Base-by-base conservation (phyloP, 108 stramenopile genomes). In the Cyclotella kingstonii region DNA sequence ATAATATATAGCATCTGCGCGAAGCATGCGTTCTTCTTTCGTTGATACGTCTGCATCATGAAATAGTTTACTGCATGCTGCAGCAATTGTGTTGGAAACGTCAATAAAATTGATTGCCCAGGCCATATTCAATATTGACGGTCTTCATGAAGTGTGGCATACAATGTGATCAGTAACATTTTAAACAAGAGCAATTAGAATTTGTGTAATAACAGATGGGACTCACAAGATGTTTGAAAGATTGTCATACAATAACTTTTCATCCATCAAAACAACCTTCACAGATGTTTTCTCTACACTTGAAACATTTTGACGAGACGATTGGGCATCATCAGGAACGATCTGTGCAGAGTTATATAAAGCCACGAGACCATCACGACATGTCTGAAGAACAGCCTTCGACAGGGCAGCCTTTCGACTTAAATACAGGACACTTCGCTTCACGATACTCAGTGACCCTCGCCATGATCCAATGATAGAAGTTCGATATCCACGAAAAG, bases 51-150 rank as follows among this genome's bases (percentile, higher is more conserved):
- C 38, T 26, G 67, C 65, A 53, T 80, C 79, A 35, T 58, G 60
- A 48, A 80, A 80, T 12, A 80, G 25, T 38, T 77, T 77, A 0
- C 54, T 54, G 26, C 76, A 77, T 21, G 71, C 75, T 14, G 31
- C 68, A 28, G 65, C 56, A 4, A 80, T 54, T 8, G 79, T 73
- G 28, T 57, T 56, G 18, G 73, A 44, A 17, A 80, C 77, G 51
- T 80, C 79, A 2, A 72, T 30, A 30, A 57, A 59, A 54, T 80
- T 80, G 27, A 75, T 59, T 26, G 70, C 64, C 79, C 73, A 75
- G 19, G 75, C 75, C 42, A 70, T 51, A 21, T 66, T 65, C 15
- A 80, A 23, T n/a, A 72, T 46, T 23, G 65, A 41, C 19, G 78
- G 78, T 23, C 53, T 54, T 12, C 21, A 17, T 36, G 1, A 4